Evolutionary conservation across 2,329 filamentous ascomycete genomes (phyloP), one percentile per base, ranked within the genome.

Genomic region (Ilyonectria robusta): DNA sequence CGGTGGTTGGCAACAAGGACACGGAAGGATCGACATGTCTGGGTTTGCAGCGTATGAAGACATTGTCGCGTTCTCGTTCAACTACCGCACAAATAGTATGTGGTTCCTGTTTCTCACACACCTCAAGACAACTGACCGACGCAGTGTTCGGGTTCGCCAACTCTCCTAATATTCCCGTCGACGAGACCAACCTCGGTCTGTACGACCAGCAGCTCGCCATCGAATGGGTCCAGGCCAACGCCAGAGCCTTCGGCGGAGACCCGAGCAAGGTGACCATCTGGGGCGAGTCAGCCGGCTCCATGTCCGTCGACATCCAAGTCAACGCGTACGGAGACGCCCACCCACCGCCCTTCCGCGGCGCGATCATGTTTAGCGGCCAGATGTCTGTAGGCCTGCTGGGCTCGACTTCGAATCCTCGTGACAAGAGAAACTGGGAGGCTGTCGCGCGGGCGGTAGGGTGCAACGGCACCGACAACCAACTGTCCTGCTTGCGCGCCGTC

Each of bases 71-170:
- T 70, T 79, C n/a, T 62, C 67, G 1, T 66, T 75, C 6, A 76
- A 78, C 65, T 76, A 77, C 51, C 73, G 73, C 17, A 73, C 71
- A 0, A 77, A 78, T 23, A 61, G 72, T 77, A 50, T 2, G 66
- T 44, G 15, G 8, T 19, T 4, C 19, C 5, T 40, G 8, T 1
- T 2, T 9, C 51, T 9, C 1, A 6, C 10, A 6, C 10, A 6
- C 7, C 11, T n/a, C 11, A 1, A 1, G 3, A 11, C 4, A 2
- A n/a, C 62, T 67, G 6, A 53, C 9, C 9, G 7, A 5, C 2
- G 5, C 26, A 78, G 76, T 76, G 7, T 75, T 78, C 50, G 85
- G 85, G 2, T 88, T 88, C 67, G 74, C 87, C 8, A 81, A 81
- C 51, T 79, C 81, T 1, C 79, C 76, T 15, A 78, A 84, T 46